Base-by-base conservation (phyloP, 768 basidiomycete species). In the Kwoniella mangroviensis region DNA sequence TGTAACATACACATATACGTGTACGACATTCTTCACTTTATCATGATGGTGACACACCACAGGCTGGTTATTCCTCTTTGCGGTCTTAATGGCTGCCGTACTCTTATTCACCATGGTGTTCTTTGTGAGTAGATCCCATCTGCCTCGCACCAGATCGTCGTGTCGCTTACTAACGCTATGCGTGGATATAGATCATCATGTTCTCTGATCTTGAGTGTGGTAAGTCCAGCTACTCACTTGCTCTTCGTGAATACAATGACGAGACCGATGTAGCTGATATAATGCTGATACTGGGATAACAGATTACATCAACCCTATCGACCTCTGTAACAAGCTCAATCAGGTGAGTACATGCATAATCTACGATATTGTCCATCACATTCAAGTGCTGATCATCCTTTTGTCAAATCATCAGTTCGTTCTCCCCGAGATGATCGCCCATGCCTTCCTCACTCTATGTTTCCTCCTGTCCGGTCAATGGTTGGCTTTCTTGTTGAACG, bases 271-370 rank as follows among this genome's bases (percentile, higher is more conserved):
- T 34, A 34, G 34, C 34, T 34, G 34, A 34, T 34, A 34, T 34
- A 34, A 34, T 34, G 6, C 34, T 34, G 34, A 34, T 7, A 7
- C 34, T 34, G 28, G 34, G 17, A 59, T 24, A 24, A 26, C 69
- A 80, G 79, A 97, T 88, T 98, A 98, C 86, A 96, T 98, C 87
- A 99, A 99, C 85, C 97, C 97, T 63, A 99, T 99, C 89, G 97
- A 99, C 84, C 90, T 98, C 49, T 98, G 97, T 86, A 98, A 98
- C 86, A 98, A 97, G 87, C 90, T 98, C 79, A 98, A 98, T 83
- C 92, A 94, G 85, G 96, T 96, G 73, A 56, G 87, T 84, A 12
- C 24, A 52, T 28, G 17, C 24, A 3, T 26, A 28, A 19, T 22
- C 17, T 49, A 24, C 4, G 17, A 22, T 34, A 34, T 7, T 0